These are phyloP conservation scores for Taphrina wiesneri DNA, from an alignment of 1,139 yeast species.

Conservation along the genomic window DNA sequence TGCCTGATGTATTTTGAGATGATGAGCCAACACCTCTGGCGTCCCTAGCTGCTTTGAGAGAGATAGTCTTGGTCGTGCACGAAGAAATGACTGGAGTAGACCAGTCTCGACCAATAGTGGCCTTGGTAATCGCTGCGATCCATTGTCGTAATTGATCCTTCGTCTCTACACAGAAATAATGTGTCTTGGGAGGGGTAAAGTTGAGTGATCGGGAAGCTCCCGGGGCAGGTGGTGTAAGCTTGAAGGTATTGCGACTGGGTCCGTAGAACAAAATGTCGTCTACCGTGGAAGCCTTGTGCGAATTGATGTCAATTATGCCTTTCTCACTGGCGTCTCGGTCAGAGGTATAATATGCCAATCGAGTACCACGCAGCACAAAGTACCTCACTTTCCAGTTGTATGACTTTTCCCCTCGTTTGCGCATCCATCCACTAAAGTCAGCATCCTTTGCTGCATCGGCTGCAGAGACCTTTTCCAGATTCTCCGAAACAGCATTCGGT, in stretches of 20 bases:
- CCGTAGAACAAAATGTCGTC: slow-evolving; percentile 93
- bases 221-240: slow-evolving; percentile 94
- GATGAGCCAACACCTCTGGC: slow-evolving; percentile 44
- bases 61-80: slow-evolving; percentile 90
- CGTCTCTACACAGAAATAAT: slow-evolving; percentile 91
- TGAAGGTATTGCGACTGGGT: slow-evolving; percentile 87
- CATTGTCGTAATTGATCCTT: slow-evolving; percentile 90
- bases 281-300: slow-evolving; percentile 85
- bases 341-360: slow-evolving; percentile 84
- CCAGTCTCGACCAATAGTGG: slow-evolving; percentile 91
- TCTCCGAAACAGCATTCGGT: slow-evolving; percentile 81
- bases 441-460: slow-evolving; percentile 76
- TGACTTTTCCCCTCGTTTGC: slow-evolving; percentile 81
- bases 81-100: slow-evolving; percentile 87
- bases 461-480: slow-evolving; percentile 74
- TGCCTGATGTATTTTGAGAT: background rate
- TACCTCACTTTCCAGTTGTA: slow-evolving; percentile 90
- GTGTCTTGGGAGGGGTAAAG: slow-evolving; percentile 93
- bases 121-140: slow-evolving; percentile 93
- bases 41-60: slow-evolving; percentile 82
- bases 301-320: slow-evolving; percentile 92
- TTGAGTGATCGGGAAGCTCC: slow-evolving; percentile 83
- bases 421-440: slow-evolving; percentile 90
- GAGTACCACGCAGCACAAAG: slow-evolving; percentile 86
- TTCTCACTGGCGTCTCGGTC: slow-evolving; percentile 78